Evolutionary conservation across 352 stramenopile genomes (phyloP).

Genomic region (Phytophthora multivora): DNA sequence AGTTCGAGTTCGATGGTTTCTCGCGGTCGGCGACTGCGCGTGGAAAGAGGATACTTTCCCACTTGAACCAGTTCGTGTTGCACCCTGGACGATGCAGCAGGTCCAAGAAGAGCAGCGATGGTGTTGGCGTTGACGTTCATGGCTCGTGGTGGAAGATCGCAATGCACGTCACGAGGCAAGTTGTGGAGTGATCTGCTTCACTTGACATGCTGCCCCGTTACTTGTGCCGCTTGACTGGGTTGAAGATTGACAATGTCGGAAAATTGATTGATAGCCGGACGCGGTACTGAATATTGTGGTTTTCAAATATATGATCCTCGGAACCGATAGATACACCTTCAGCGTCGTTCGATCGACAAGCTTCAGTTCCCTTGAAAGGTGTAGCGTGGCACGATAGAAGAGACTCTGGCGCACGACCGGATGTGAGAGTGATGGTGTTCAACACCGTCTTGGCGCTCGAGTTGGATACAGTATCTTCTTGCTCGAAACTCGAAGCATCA

Average conservation of each 20-base stretch:
- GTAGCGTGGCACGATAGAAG: background rate
- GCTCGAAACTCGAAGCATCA: background rate
- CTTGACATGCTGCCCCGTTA: constrained; percentile 9
- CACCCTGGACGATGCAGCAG: constrained; percentile 23
- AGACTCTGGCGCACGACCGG: background rate
- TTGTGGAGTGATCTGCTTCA: constrained; percentile 20
- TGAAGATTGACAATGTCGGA: constrained; percentile 19
- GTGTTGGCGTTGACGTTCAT: constrained; percentile 38
- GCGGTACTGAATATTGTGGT: constrained; percentile 14
- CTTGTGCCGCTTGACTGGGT: constrained; percentile 7
- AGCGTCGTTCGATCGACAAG: constrained; percentile 7
- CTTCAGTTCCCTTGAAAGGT: background rate
- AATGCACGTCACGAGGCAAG: constrained; percentile 24
- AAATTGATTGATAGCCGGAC: constrained; percentile 7
- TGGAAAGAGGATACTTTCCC: constrained; percentile 31
- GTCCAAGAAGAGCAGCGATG: constrained; percentile 29
- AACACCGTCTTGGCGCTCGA: background rate
- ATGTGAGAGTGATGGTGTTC: constrained; percentile 16
- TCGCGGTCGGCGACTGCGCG: constrained; percentile 42
- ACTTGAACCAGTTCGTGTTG: constrained; percentile 33
- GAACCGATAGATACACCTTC: constrained; percentile 12
- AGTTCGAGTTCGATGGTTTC: constrained; percentile 61
- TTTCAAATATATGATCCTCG: constrained; percentile 26
- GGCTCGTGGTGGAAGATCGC: background rate
- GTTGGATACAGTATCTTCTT: too few relatives aligned